Evolutionary conservation across 1,284 basidiomycete genomes (phyloP), one percentile per base, ranked within the genome.

Genomic region (Xerocomus amazonicus): DNA sequence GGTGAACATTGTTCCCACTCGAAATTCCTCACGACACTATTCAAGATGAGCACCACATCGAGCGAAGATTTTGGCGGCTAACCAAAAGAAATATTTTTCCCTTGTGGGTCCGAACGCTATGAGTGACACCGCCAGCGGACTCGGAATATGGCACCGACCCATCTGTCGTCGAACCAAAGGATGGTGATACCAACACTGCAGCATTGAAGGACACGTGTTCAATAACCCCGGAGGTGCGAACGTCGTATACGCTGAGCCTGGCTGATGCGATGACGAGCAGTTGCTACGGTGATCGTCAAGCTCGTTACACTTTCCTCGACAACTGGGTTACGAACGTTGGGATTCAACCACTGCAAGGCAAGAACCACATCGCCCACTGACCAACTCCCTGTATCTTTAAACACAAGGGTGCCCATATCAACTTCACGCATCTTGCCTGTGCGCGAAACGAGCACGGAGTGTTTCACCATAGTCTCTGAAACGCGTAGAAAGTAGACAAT

Each of bases 31-130:
- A 48, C 78, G 77, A 40, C 79, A 78, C 89, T 91, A 56, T 47
- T 37, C 23, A 9, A 43, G 49, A 34, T 56, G 38, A 56, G 41
- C 32, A 50, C 33, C 35, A 43, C 27, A 17, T 46, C 34, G n/a
- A 1, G 5, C n/a, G 43, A 14, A 27, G 45, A 37, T 39, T 39
- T 14, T 12, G 34, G 40, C 28, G 12, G 75, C 89, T 71, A 64
- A 94, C 93, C 55, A 99, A 74, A 27, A 93, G 64, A 67, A 98
- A 98, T 19, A 96, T 78, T 65, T 93, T 97, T 36, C 92, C 90
- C 61, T 95, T 94, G 70, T 96, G 91, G 3, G 83, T 75, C 19
- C 84, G 77, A 40, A 96, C 70, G 61, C 92, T 92, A 61, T 90
- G 87, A 5, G 79, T 73, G 28, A 92, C 71, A 53, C 83, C 76